Percentiles rank a stretch among this genome's conserved stretches.
Conservation (phyloP, 495 filamentous ascomycete species). For the Hypoxylon cercidicola region DNA sequence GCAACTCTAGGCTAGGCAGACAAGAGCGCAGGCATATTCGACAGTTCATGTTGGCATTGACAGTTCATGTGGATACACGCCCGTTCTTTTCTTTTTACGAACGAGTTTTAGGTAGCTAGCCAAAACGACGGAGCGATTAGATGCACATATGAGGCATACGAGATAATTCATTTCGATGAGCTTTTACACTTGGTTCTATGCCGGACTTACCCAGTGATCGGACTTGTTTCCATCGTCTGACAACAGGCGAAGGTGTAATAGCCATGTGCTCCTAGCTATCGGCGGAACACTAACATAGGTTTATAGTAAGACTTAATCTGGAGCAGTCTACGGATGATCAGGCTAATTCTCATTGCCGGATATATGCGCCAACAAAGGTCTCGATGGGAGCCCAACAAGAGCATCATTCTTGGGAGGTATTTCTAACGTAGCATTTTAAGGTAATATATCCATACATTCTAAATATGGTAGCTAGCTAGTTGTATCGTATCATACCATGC, state of each 20-base stretch:
- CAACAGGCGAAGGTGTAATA: background rate
- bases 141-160: slow-evolving; percentile 14
- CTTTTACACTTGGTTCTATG: background rate
- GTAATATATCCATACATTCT: slow-evolving; percentile 8
- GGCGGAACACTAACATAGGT: background rate
- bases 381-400: background rate
- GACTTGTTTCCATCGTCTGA: background rate
- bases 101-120: slow-evolving; percentile 23
- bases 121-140: slow-evolving; percentile 16
- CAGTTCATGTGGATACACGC: slow-evolving; percentile 28
- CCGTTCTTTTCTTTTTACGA: slow-evolving; percentile 13
- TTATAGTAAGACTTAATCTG: slow-evolving; percentile 9
- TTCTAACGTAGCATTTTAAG: no score
- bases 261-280: background rate
- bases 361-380: slow-evolving; percentile 1
- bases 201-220: background rate
- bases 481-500: background rate
- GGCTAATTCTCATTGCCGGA: slow-evolving; percentile 13
- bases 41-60: slow-evolving; percentile 17
- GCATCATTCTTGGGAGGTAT: slow-evolving; percentile 15
- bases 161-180: slow-evolving; percentile 15
- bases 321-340: slow-evolving; percentile 7
- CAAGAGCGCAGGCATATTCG: slow-evolving; percentile 7
- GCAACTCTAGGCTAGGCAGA: slow-evolving; percentile 16
- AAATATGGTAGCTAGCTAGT: slow-evolving; percentile 19